Evolutionary conservation across 257 asterid genomes (phyloP).

Genomic region (Primulina tabacum): DNA sequence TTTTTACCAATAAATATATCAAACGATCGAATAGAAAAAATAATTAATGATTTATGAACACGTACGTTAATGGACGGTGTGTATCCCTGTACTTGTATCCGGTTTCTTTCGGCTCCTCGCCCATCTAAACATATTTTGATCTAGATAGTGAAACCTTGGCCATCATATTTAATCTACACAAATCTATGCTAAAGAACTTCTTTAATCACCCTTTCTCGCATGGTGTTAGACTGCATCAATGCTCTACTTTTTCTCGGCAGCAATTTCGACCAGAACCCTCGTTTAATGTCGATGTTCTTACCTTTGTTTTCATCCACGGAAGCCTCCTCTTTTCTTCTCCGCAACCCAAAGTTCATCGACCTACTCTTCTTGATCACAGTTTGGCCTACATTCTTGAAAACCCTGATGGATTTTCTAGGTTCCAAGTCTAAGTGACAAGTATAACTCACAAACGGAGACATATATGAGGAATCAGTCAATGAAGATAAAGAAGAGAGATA

Average conservation of each 20-base stretch:
- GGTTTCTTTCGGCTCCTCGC: no score
- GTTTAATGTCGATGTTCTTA: slow-evolving; percentile 26
- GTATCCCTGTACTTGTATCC: neutral
- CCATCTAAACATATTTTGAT: no score
- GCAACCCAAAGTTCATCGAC: slow-evolving; percentile 38
- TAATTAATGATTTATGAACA: no score
- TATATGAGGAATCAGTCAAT: slow-evolving; percentile 43
- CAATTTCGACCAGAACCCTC: slow-evolving; percentile 58
- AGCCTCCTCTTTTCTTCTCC: slow-evolving; percentile 20
- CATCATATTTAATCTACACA: neutral
- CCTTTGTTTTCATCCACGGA: neutral
- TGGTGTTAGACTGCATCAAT: slow-evolving; percentile 44
- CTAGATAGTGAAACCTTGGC: neutral
- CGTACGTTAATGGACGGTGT: no score
- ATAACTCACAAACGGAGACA: slow-evolving; percentile 42
- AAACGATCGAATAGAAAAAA: no score
- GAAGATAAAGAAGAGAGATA: slow-evolving; percentile 53
- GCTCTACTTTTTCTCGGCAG: slow-evolving; percentile 29
- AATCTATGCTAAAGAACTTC: slow-evolving; percentile 25
- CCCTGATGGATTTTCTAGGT: slow-evolving; percentile 24
- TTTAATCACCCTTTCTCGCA: slow-evolving; percentile 32
- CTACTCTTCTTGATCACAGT: slow-evolving; percentile 48
- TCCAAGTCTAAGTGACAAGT: slow-evolving; percentile 9
- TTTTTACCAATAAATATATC: no score
- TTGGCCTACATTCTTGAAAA: slow-evolving; percentile 14